Percentiles rank a stretch among this genome's conserved stretches.
phyloP scores from a whole-genome alignment of 495 filamentous ascomycete genomes.

The Aspergillus sparsus region DNA sequence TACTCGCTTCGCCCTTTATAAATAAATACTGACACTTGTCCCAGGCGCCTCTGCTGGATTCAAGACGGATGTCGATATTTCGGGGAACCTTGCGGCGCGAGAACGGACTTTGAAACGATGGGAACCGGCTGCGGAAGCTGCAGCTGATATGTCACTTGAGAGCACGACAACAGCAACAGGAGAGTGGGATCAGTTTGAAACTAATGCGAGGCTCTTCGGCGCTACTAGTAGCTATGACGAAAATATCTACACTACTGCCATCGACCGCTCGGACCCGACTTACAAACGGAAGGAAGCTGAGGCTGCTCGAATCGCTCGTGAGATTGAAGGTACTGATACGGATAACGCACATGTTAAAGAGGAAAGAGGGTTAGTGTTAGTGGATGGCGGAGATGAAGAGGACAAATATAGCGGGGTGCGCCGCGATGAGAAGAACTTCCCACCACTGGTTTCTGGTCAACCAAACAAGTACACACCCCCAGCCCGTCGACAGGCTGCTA shows the following conservation, averaged over 20 bases:
- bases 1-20: conserved; percentile 13
- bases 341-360: conserved; percentile 82
- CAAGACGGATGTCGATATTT: conserved; percentile 87
- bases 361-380: conserved; percentile 72
- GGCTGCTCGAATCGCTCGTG: conserved; percentile 81
- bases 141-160: conserved; percentile 70
- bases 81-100: conserved; percentile 63
- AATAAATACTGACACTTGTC: conserved; percentile 5
- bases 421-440: conserved; percentile 65
- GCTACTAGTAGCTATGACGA: conserved; percentile 87
- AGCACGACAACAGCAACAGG: conserved; percentile 39
- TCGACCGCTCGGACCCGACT: conserved; percentile 77
- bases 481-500: conserved; percentile 75
- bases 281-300: conserved; percentile 75
- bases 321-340: conserved; percentile 74
- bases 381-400: conserved; percentile 78
- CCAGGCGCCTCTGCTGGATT: conserved; percentile 60
- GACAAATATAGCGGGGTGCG: conserved; percentile 95
- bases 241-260: conserved; percentile 87
- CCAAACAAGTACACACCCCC: conserved; percentile 88
- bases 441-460: conserved; percentile 61
- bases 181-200: conserved; percentile 93
- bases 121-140: conserved; percentile 65
- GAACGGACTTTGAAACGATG: conserved; percentile 83
- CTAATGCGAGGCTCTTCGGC: conserved; percentile 84